A percentile compares a stretch with the other conserved stretches of the same genome.
Conservation (phyloP, 1,139 yeast genomes). For the Debaryomycetaceae sp. region DNA sequence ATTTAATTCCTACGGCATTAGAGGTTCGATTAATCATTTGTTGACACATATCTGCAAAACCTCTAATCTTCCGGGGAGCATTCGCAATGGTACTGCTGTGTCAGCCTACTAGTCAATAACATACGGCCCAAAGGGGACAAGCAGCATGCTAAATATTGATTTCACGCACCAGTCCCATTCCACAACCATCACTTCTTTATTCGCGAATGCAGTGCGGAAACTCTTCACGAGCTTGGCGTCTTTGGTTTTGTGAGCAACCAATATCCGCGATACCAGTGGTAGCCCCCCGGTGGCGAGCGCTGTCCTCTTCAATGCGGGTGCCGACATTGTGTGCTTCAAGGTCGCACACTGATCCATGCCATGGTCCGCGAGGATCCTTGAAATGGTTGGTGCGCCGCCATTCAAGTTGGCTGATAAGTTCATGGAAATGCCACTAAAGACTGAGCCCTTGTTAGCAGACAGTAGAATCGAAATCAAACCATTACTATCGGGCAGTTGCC, state of each 20-base stretch:
- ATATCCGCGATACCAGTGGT: constrained; percentile 8
- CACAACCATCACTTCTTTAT: constrained; percentile 24
- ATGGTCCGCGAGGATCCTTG: constrained; percentile 54
- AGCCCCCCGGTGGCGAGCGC: constrained; percentile 7
- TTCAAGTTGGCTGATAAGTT: constrained; percentile 52
- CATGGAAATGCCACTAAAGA: constrained; percentile 38
- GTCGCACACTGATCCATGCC: constrained; percentile 37
- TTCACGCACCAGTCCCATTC: constrained; percentile 66
- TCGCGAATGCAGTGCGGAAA: constrained; percentile 23
- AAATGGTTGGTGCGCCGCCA: constrained; percentile 58
- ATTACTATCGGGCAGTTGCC: constrained; percentile 6
- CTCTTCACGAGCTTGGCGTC: constrained; percentile 34
- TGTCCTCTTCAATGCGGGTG: constrained; percentile 3
- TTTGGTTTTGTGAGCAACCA: constrained; percentile 30
- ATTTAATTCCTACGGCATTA: too few relatives aligned
- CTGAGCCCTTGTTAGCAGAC: constrained; percentile 19
- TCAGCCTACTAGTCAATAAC: too few relatives aligned
- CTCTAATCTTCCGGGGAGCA: too few relatives aligned
- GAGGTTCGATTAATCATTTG: too few relatives aligned
- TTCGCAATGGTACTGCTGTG: too few relatives aligned
- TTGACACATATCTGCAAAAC: too few relatives aligned
- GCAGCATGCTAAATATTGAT: constrained; percentile 40
- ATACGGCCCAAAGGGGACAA: constrained; percentile 17
- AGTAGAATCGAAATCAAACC: constrained; percentile 3
- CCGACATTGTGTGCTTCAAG: constrained; percentile 11